Base-by-base conservation (phyloP, 1,139 yeast species). In the Nadsonia starkeyi-henricii region DNA sequence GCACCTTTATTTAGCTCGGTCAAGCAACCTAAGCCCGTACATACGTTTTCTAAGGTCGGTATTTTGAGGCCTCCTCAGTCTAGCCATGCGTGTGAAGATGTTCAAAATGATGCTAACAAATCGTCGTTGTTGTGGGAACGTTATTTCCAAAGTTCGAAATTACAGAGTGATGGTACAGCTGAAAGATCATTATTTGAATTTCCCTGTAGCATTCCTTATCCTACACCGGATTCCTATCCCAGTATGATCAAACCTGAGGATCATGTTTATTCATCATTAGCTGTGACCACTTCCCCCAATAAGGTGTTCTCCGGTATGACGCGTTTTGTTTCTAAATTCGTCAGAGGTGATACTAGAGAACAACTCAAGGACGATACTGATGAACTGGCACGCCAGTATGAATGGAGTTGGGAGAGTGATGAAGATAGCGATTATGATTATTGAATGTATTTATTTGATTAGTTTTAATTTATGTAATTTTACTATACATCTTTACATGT, bases 341-440 rank as follows among this genome's bases (percentile, higher is more conserved):
- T 70, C 52, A 69, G 63, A n/a, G 55, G 55, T 52, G 72, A 75
- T n/a, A 89, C 80, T 46, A 72, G 83, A 51, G 80, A 75, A 39
- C 89, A 82, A 50, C 57, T 82, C 51, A 66, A 79, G 23, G 83
- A 85, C 49, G 73, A 73, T 39, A 60, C 83, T 18, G 74, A 72
- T 20, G 61, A 63, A 3, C 50, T 78, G 43, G 70, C 78, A 0
- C 70, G 71, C 30, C 74, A 73, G 48, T 84, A 82, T 57, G 76
- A 76, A 23, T 64, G 67, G 54, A 88, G 86, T 0, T 78, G 74
- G 68, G 70, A 69, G 44, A 76, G 72, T 41, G 79, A 74, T 47
- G 58, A 55, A 43, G 60, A 57, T 2, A 51, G 51, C 21, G 53
- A 56, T 43, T 53, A 50, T 45, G 44, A 41, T 45, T 39, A 52